Evolutionary conservation across 78 protist genomes (phyloP).

Genomic region (Diacronema lutheri): DNA sequence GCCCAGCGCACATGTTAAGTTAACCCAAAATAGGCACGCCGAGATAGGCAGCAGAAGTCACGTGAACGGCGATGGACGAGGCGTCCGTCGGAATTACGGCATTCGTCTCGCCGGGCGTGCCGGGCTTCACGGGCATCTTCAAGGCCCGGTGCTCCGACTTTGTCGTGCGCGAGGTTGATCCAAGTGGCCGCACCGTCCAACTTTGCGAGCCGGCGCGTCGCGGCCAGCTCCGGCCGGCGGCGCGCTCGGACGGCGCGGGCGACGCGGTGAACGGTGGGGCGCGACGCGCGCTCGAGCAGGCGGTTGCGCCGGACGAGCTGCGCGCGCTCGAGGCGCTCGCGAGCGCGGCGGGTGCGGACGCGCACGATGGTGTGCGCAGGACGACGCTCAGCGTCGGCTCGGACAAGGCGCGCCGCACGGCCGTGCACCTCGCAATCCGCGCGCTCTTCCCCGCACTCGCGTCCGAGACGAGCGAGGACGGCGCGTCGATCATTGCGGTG

Average conservation of each 20-base stretch:
- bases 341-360: background rate
- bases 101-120: too few species aligned
- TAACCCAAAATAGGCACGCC: too few species aligned
- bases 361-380: background rate
- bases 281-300: background rate
- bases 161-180: background rate
- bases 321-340: background rate
- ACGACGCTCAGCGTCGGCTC: background rate
- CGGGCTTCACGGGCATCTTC: too few species aligned
- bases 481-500: too few species aligned
- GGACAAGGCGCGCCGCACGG: background rate
- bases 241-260: background rate
- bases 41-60: too few species aligned
- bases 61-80: too few species aligned
- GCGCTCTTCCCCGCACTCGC: background rate
- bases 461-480: background rate
- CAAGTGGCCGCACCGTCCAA: background rate
- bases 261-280: background rate
- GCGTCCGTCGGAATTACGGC: too few species aligned
- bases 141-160: conserved; percentile 5
- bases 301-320: background rate
- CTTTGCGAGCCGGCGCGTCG: background rate
- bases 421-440: background rate
- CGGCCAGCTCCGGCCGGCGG: background rate
- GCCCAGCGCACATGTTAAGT: too few species aligned